Evolutionary conservation across 2,329 filamentous ascomycete genomes (phyloP), one percentile per base, ranked within the genome.

Genomic region (Coniochaeta hoffmannii): DNA sequence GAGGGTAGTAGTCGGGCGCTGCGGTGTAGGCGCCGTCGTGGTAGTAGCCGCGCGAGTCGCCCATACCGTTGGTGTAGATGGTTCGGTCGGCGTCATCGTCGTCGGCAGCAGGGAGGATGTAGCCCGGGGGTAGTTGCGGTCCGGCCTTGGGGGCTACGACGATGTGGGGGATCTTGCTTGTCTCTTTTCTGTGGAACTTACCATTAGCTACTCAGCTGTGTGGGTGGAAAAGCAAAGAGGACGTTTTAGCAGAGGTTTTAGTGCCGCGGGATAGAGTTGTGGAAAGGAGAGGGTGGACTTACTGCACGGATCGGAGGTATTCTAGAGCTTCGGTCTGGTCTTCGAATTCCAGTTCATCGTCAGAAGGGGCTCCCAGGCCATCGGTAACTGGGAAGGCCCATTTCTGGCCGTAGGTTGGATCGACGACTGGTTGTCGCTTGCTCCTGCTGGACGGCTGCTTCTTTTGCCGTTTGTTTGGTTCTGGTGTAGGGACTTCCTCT

Each of bases 11-110:
- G 12, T 76, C 71, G 0, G 82, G 78, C 2, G 79, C 75, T 4
- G 85, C 88, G 24, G 87, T 82, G 67, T 90, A 96, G 35, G 89
- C 88, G 51, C 90, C 91, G 62, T 96, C 89, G 15, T 84, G 75
- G 67, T 89, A 94, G 65, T 83, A 86, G 11, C 87, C 88, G 55
- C 80, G 72, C 22, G 76, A 73, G 63, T 87, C 81, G 54, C 78
- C 77, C 19, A 70, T 59, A 6, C 76, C 76, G 56, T 74, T 66
- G 9, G 74, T 64, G 63, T 84, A 83, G 41, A 80, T 74, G 31
- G 65, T 67, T 53, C 70, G 68, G 57, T 78, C 60, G 46, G 66
- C 54, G 4, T 59, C 59, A 32, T 66, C 62, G 19, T 69, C 64
- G 54, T 73, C 65, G 26, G 59, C 53, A 41, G 66, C 62, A 41